A percentile compares a stretch with the other conserved stretches of the same genome.
phyloP scores from a whole-genome alignment of 176 grass and related monocot genomes.

The Aegilops tauschii region DNA sequence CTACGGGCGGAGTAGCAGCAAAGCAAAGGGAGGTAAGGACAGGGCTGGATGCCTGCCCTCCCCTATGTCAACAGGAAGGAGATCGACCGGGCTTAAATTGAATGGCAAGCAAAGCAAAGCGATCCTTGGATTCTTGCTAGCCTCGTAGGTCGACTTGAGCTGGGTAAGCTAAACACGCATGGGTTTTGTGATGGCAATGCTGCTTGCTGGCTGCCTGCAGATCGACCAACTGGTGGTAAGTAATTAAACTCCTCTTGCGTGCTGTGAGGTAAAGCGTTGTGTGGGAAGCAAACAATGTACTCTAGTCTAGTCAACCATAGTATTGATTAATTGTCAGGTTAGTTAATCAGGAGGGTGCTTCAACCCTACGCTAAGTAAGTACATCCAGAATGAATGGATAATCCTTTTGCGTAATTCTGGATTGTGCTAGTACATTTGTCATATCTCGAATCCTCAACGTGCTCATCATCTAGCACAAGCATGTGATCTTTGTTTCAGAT shows the following conservation, averaged over 20 bases:
- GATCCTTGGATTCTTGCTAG: not conserved
- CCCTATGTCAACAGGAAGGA: not conserved
- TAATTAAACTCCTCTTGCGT: not conserved
- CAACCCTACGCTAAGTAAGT: no score
- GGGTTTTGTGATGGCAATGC: not conserved
- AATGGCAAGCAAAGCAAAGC: not conserved
- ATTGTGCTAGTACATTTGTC: no score
- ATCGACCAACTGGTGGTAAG: not conserved
- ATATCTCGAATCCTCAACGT: not conserved
- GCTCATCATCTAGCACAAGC: no score
- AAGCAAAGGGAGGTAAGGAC: no score
- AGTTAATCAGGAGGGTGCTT: no score
- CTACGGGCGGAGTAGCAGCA: not conserved
- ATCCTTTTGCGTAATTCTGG: no score
- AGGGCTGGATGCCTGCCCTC: no score
- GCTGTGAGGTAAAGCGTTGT: not conserved
- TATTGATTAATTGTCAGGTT: not conserved
- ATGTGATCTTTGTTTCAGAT: no score
- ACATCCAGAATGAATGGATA: no score
- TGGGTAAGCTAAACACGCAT: not conserved
- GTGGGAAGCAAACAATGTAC: not conserved
- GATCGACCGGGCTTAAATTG: not conserved
- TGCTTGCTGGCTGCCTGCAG: no score
- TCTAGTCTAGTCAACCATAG: not conserved
- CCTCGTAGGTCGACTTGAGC: not conserved